Evolutionary conservation across 2,329 filamentous ascomycete genomes (phyloP), one percentile per base, ranked within the genome.

Genomic region (Calonectria montana): DNA sequence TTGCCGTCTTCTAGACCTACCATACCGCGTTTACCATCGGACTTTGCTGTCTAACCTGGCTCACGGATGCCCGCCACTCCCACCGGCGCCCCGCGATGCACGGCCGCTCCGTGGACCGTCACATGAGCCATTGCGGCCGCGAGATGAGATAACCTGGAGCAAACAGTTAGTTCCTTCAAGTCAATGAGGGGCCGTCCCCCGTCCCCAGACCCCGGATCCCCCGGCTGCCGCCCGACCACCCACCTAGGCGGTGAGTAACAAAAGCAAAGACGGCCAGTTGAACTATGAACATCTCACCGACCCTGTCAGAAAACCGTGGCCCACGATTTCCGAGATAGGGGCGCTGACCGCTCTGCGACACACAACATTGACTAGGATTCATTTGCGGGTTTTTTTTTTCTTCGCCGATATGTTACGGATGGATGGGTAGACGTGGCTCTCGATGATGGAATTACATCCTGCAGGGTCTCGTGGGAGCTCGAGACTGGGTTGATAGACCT

Each of bases 91-190:
- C 72, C 64, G 71, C 70, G 71, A 72, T 74, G 70, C 70, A 77
- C 63, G 65, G 72, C 53, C 76, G 48, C 41, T 74, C 69, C 47
- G 63, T 61, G 35, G 73, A 53, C 61, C 72, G 77, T 80, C 76
- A 79, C 76, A 78, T 80, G 78, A 80, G 78, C 71, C 65, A 57
- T 64, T 68, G 63, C 66, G 48, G 72, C 76, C 75, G 75, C 75
- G 73, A 76, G 73, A 73, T 77, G 71, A 74, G 69, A 76, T 72
- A 66, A 69, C 64, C 65, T 70, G 71, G 67, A 57, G 72, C 68
- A 71, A 71, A 65, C 65, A 69, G 70, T 67, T 67, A 48, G 50
- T 64, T 48, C 53, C 71, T 55, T 59, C 67, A 29, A 43, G 65
- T 47, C 61, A 48, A 69, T 31, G 67, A 71, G 72, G 62, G 50